These are phyloP conservation scores for Fusarium hostae DNA, from an alignment of 2,329 filamentous ascomycete species.

Conservation along the genomic window DNA sequence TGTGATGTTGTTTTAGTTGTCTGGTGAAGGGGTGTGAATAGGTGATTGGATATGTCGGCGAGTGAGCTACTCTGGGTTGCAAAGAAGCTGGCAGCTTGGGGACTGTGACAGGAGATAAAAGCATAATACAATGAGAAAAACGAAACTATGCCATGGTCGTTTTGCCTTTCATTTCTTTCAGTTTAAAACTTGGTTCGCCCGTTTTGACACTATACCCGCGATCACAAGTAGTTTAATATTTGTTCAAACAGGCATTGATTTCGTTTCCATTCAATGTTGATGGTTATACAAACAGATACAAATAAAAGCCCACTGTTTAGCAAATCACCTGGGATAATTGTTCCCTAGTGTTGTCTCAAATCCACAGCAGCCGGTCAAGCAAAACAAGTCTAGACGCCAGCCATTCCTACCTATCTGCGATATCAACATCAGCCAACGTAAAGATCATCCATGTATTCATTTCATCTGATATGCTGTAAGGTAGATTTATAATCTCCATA, in stretches of 20 bases:
- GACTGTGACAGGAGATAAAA: not conserved
- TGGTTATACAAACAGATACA: slow-evolving; percentile 2
- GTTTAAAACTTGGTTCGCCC: not conserved
- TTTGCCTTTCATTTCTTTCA: not conserved
- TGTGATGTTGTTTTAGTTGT: not conserved
- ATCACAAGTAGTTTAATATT: not conserved
- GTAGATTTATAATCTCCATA: slow-evolving; percentile 26
- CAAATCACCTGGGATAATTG: not conserved
- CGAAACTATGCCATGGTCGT: not conserved
- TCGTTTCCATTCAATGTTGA: slow-evolving; percentile 1
- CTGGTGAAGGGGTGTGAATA: not conserved
- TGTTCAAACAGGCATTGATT: not conserved
- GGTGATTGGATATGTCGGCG: not conserved
- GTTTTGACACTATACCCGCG: not conserved
- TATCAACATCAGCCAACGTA: slow-evolving; percentile 7
- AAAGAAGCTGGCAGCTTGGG: not conserved
- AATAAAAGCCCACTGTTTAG: not conserved
- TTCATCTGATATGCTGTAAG: slow-evolving; percentile 30
- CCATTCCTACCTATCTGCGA: not conserved
- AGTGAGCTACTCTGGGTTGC: not conserved
- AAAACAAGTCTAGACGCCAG: slow-evolving; percentile 3
- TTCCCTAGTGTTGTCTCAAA: not conserved
- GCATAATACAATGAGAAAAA: not conserved
- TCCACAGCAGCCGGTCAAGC: not conserved
- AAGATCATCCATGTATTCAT: slow-evolving; percentile 38